A percentile compares a stretch with the other conserved stretches of the same genome.
Conservation (phyloP, 495 filamentous ascomycete genomes). For the Xylaria acuta region DNA sequence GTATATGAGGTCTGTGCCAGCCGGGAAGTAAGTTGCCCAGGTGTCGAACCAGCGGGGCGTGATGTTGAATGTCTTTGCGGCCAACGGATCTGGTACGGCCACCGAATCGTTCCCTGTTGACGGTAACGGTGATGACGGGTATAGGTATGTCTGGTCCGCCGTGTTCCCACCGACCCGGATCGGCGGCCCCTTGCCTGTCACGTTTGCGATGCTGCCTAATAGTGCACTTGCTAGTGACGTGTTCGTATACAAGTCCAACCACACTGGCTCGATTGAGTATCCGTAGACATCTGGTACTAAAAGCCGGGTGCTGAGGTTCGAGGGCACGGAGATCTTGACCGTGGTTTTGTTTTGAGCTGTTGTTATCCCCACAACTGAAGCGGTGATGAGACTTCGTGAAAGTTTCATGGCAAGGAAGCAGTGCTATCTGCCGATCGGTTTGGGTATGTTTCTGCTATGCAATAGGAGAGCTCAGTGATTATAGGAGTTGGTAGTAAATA, state of each 20-base stretch:
- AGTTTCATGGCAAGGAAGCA: not conserved
- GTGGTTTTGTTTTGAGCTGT: slow-evolving; percentile 27
- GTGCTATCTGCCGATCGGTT: not conserved
- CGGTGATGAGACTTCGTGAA: slow-evolving; percentile 13
- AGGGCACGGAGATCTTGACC: slow-evolving; percentile 27
- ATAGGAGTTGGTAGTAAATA: not conserved
- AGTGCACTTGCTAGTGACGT: slow-evolving; percentile 35
- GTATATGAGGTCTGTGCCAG: slow-evolving; percentile 37
- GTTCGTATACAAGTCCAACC: slow-evolving; percentile 40
- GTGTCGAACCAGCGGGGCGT: slow-evolving; percentile 37
- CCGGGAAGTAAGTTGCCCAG: slow-evolving; percentile 40
- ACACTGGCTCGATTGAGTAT: slow-evolving; percentile 41
- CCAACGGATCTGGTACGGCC: slow-evolving; percentile 26
- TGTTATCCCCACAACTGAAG: slow-evolving; percentile 25
- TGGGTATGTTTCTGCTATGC: too few species aligned
- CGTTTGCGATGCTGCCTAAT: slow-evolving; percentile 31
- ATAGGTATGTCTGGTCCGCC: slow-evolving; percentile 39
- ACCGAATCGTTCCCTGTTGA: slow-evolving; percentile 34
- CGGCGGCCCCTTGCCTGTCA: slow-evolving; percentile 36
- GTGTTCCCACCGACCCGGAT: slow-evolving; percentile 43
- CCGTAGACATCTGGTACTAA: slow-evolving; percentile 38
- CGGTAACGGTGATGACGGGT: slow-evolving; percentile 26
- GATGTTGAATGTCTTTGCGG: slow-evolving; percentile 35
- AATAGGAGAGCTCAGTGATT: not conserved
- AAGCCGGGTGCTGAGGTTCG: slow-evolving; percentile 24